Evolutionary conservation across 2,329 filamentous ascomycete genomes (phyloP).

Genomic region (Claviceps sp.): DNA sequence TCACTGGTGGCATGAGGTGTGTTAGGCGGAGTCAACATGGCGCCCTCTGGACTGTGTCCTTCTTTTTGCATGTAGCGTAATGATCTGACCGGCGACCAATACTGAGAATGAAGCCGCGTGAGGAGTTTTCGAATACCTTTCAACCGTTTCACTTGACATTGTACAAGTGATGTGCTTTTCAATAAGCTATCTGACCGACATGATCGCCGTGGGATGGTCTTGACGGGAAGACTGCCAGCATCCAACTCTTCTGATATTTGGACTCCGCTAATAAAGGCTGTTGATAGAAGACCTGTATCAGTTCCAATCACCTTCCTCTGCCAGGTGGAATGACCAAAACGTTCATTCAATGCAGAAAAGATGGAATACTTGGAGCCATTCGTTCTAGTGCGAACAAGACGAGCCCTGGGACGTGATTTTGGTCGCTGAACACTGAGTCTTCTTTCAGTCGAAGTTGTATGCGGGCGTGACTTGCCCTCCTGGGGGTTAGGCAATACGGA

Average conservation of each 20-base stretch:
- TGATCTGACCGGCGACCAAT: slow-evolving; percentile 23
- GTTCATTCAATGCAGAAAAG: not conserved
- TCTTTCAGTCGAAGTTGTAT: not conserved
- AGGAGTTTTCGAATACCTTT: slow-evolving; percentile 25
- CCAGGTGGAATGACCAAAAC: not conserved
- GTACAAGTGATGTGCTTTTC: slow-evolving; percentile 16
- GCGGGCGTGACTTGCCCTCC: not conserved
- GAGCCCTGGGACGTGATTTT: not conserved
- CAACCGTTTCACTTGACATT: slow-evolving; percentile 16
- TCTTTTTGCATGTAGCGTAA: slow-evolving; percentile 24
- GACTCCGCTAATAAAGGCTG: too few relatives aligned
- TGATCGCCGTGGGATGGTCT: slow-evolving; percentile 7
- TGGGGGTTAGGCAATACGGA: slow-evolving; percentile 3
- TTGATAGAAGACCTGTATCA: not conserved
- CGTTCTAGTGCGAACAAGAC: not conserved
- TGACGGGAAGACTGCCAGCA: not conserved
- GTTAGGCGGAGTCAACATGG: not conserved
- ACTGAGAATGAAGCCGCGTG: slow-evolving; percentile 25
- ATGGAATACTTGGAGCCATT: not conserved
- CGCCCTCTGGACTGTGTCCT: not conserved
- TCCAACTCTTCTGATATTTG: not conserved
- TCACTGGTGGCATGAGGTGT: not conserved
- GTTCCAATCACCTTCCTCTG: not conserved
- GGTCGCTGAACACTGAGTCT: not conserved
- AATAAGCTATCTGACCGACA: slow-evolving; percentile 9